phyloP scores from a whole-genome alignment of 2,329 filamentous ascomycete genomes.

The Zymoseptoria brevis region DNA sequence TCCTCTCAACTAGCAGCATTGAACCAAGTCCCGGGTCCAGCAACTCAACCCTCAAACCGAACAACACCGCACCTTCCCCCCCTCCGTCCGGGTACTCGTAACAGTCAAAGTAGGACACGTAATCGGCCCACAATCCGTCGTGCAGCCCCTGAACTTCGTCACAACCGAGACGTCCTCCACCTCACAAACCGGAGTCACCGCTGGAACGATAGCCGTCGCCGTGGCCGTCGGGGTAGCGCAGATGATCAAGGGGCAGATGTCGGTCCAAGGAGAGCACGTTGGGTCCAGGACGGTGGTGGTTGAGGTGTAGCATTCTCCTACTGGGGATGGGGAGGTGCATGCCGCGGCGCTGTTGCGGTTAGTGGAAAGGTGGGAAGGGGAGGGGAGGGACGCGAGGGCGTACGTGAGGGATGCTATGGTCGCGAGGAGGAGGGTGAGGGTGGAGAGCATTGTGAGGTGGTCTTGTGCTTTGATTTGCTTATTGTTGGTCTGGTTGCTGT shows the following conservation, averaged over 20 bases:
- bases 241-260: conserved; percentile 5
- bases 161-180: conserved; percentile 6
- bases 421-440: neutral
- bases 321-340: neutral
- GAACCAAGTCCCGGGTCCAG: no score
- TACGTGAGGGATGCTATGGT: neutral
- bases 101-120: conserved; percentile 11
- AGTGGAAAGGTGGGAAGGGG: neutral
- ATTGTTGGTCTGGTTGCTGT: neutral
- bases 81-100: conserved; percentile 2
- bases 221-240: conserved; percentile 7
- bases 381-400: neutral
- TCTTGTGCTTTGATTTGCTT: neutral
- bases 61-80: conserved; percentile 4
- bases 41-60: no score
- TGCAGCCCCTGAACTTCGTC: conserved; percentile 1
- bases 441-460: neutral
- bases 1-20: no score
- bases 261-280: conserved; percentile 6
- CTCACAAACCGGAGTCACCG: neutral
- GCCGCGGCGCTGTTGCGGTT: neutral
- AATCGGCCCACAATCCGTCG: conserved; percentile 7
- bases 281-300: conserved; percentile 7
- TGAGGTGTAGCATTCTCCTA: conserved; percentile 3
- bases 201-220: neutral